phyloP scores from a whole-genome alignment of 169 alveolate genomes.

The Plasmodium adleri region DNA sequence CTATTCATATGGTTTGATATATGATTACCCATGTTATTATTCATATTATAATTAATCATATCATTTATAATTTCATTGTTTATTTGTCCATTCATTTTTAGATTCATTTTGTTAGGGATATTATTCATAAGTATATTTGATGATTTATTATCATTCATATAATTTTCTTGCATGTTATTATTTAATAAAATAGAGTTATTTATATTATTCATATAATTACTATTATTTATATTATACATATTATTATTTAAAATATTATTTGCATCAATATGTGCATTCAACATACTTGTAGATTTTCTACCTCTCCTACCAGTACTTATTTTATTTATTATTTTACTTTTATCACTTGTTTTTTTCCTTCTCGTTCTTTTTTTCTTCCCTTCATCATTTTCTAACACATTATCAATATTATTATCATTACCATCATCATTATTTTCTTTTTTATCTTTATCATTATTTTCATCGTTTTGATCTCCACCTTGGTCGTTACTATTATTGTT shows the following conservation, averaged over 20 bases:
- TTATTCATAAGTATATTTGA: conserved; percentile 2
- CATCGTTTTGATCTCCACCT: neutral
- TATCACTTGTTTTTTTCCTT: conserved; percentile 48
- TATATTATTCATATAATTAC: neutral
- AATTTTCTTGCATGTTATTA: conserved; percentile 12
- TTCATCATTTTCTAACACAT: conserved; percentile 14
- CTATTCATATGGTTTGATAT: neutral
- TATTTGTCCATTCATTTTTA: conserved; percentile 1
- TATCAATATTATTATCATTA: conserved; percentile 10
- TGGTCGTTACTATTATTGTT: neutral
- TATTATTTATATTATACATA: conserved; percentile 3
- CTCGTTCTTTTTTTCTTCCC: conserved; percentile 18
- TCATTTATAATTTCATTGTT: neutral
- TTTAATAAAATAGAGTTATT: conserved; percentile 16
- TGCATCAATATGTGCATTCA: conserved; percentile 5
- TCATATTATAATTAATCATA: neutral
- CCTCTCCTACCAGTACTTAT: conserved; percentile 6
- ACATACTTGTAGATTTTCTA: neutral
- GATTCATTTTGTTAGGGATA: conserved; percentile 8
- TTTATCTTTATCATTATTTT: conserved; percentile 4
- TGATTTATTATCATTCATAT: conserved; percentile 15
- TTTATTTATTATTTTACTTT: conserved; percentile 60
- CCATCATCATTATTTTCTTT: conserved; percentile 13
- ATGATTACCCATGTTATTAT: neutral
- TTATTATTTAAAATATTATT: conserved; percentile 24